Evolutionary conservation across 352 stramenopile species (phyloP).

Genomic region (Globisporangium cystogenes): DNA sequence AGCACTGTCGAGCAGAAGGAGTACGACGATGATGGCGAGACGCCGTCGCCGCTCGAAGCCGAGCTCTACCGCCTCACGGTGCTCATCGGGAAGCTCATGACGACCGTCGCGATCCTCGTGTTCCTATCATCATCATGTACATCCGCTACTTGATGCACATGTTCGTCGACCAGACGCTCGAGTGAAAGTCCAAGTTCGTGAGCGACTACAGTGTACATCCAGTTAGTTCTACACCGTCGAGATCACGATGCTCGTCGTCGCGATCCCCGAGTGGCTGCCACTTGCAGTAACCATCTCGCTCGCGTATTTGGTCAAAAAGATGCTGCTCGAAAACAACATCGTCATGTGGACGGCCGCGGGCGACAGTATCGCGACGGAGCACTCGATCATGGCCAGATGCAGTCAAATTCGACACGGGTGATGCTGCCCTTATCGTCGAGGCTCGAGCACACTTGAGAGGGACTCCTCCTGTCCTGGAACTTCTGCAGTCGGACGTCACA

Average conservation of each 20-base stretch:
- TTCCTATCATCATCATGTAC: constrained; percentile 78
- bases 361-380: too few relatives aligned
- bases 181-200: constrained; percentile 49
- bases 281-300: constrained; percentile 96
- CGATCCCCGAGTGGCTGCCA: constrained; percentile 96
- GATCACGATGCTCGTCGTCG: constrained; percentile 93
- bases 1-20: constrained; percentile 71
- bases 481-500: constrained; percentile 79
- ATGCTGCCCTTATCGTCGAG: too few relatives aligned
- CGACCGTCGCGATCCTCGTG: constrained; percentile 62
- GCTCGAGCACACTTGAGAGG: too few relatives aligned
- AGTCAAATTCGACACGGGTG: too few relatives aligned
- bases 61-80: constrained; percentile 85
- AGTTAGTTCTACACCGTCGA: constrained; percentile 85
- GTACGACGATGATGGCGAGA: constrained; percentile 47
- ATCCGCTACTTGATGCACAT: constrained; percentile 62
- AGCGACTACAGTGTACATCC: constrained; percentile 65
- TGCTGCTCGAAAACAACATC: constrained; percentile 89
- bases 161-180: constrained; percentile 35
- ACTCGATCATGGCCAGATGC: too few relatives aligned
- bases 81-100: constrained; percentile 82
- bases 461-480: too few relatives aligned
- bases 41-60: constrained; percentile 71
- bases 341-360: too few relatives aligned
- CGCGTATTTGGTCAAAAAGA: constrained; percentile 93